Evolutionary conservation across 352 stramenopile genomes (phyloP), one percentile per base, ranked within the genome.

Genomic region (Globisporangium spinosum): DNA sequence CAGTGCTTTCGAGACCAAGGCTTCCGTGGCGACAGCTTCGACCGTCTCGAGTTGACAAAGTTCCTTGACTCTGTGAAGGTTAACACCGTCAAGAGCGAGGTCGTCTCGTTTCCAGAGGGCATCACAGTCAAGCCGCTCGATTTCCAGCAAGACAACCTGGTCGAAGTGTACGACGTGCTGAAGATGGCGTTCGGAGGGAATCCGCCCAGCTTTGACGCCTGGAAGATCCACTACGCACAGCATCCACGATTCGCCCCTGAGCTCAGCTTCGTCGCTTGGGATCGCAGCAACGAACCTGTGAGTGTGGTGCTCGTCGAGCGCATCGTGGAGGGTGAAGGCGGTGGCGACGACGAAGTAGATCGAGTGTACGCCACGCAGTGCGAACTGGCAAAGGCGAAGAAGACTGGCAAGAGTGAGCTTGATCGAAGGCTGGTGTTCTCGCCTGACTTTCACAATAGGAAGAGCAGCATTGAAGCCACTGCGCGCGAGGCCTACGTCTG

Each of bases 141-240:
- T 27, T 35, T 68, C 17, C 22, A 62, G 32, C 22, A 43, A 10
- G 53, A 22, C 7, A 9, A 29, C 9, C 15, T 68, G 0, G 38
- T 27, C 17, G n/a, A 54, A 23, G 32, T 75, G 15, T 75, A 64
- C 25, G 35, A 58, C 3, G 62, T 72, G 17, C 25, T 63, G 35
- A 67, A 70, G 32, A 20, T 64, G 20, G 70, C 65, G 38, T 72
- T 62, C 15, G 70, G 62, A 2, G 20, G 20, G 9, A 17, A n/a
- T 2, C 62, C 67, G 6, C 71, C 60, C 23, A 62, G 12, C 17
- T 70, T 60, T 38, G 61, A 64, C 22, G 58, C 56, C 17, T 75
- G 65, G 70, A 70, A 70, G 58, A 13, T 35, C 27, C 66, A 70
- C 51, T 75, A 70, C 38, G 27, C 56, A 20, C 34, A 72, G 58